Conservation (phyloP, 495 filamentous ascomycete species). For the Usnea hakonensis region DNA sequence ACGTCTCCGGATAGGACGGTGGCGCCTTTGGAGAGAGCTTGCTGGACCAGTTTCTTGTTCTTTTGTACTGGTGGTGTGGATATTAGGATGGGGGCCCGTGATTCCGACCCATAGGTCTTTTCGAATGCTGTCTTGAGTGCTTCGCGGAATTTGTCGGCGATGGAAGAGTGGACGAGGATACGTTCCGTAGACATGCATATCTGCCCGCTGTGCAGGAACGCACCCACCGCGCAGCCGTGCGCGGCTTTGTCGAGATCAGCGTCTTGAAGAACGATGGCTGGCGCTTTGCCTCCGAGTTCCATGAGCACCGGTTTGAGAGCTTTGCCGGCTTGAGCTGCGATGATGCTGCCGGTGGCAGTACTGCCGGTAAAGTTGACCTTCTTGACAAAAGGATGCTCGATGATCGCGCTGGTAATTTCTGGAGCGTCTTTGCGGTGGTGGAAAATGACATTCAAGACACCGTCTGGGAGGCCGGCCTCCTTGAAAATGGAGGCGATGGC, state of each 20-base stretch:
- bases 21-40: slow-evolving; percentile 65
- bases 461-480: slow-evolving; percentile 62
- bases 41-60: slow-evolving; percentile 56
- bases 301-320: slow-evolving; percentile 54
- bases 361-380: slow-evolving; percentile 60
- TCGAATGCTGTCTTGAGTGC: slow-evolving; percentile 42
- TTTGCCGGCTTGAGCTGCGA: slow-evolving; percentile 47
- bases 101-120: slow-evolving; percentile 40
- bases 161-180: slow-evolving; percentile 67
- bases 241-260: slow-evolving; percentile 52
- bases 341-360: slow-evolving; percentile 47
- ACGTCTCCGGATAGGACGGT: slow-evolving; percentile 53
- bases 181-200: slow-evolving; percentile 90
- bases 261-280: slow-evolving; percentile 51
- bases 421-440: slow-evolving; percentile 46
- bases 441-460: slow-evolving; percentile 50
- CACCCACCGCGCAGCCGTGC: slow-evolving; percentile 41
- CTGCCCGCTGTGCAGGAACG: slow-evolving; percentile 63
- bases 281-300: slow-evolving; percentile 56
- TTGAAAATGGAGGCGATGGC: slow-evolving; percentile 60
- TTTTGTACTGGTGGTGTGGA: slow-evolving; percentile 53
- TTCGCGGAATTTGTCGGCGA: slow-evolving; percentile 54
- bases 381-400: slow-evolving; percentile 48
- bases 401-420: slow-evolving; percentile 47
- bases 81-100: slow-evolving; percentile 54